These are phyloP conservation scores for Scutellaria barbata DNA, from an alignment of 257 asterid genomes.

Conservation along the genomic window DNA sequence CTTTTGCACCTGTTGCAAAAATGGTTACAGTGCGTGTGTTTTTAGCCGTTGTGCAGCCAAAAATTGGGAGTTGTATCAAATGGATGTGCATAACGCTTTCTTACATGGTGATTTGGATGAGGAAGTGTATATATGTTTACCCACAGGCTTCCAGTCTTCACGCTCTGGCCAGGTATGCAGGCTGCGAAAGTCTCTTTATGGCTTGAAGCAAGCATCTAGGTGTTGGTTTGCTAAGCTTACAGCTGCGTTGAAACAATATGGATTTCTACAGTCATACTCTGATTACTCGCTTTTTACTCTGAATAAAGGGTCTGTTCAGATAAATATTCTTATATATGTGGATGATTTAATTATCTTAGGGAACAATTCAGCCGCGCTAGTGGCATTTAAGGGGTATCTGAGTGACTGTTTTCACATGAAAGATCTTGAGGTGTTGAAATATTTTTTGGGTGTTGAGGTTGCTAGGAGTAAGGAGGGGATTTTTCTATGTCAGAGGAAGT, in stretches of 20 bases:
- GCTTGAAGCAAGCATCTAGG: slow-evolving; percentile 18
- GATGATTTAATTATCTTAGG: too few relatives aligned
- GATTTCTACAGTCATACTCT: slow-evolving; percentile 15
- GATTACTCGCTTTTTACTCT: slow-evolving; percentile 26
- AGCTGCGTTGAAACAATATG: not conserved
- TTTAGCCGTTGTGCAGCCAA: not conserved
- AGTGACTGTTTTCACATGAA: not conserved
- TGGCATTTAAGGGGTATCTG: not conserved
- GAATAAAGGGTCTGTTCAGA: not conserved
- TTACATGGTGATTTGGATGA: slow-evolving; percentile 5
- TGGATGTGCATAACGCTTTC: slow-evolving; percentile 31
- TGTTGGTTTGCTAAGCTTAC: slow-evolving; percentile 27
- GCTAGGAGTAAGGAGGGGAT: not conserved
- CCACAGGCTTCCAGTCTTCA: not conserved
- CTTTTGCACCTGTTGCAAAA: not conserved
- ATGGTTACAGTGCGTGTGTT: not conserved
- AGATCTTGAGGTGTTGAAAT: slow-evolving; percentile 5
- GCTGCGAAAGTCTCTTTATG: not conserved
- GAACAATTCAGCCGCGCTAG: not conserved
- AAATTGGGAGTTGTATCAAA: slow-evolving; percentile 28
- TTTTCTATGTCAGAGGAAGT: slow-evolving; percentile 9
- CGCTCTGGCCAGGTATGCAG: not conserved
- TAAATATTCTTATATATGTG: slow-evolving; percentile 28
- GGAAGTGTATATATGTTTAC: slow-evolving; percentile 25
- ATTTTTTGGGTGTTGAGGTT: slow-evolving; percentile 30